These are phyloP conservation scores for Arachnopeziza araneosa DNA, from an alignment of 2,329 filamentous ascomycete genomes.

Conservation along the genomic window DNA sequence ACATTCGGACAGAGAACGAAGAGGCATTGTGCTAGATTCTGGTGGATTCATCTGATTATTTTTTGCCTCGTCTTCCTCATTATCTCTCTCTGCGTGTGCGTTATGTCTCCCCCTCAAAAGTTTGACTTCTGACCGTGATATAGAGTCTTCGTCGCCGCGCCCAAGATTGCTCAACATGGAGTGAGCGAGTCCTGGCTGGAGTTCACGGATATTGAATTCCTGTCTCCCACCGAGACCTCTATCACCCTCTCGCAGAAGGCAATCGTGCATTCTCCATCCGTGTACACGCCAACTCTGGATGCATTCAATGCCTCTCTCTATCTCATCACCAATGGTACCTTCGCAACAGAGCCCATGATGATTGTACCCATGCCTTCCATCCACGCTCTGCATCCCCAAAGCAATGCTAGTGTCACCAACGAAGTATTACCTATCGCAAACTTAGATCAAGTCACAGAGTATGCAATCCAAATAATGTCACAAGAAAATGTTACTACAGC, in stretches of 20 bases:
- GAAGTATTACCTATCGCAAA: constrained; percentile 40
- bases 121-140: background rate
- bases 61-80: constrained; percentile 47
- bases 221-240: constrained; percentile 41
- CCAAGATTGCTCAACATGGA: constrained; percentile 48
- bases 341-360: constrained; percentile 21
- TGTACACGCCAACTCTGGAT: constrained; percentile 49
- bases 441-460: constrained; percentile 42
- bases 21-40: constrained; percentile 36
- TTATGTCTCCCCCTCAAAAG: constrained; percentile 6
- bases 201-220: constrained; percentile 45
- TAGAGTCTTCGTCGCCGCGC: background rate
- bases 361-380: constrained; percentile 26
- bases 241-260: constrained; percentile 44
- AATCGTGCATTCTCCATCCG: constrained; percentile 41
- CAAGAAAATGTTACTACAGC: constrained; percentile 44
- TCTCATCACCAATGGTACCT: constrained; percentile 35
- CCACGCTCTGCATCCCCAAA: constrained; percentile 25
- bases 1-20: constrained; percentile 22
- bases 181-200: constrained; percentile 47
- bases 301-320: constrained; percentile 47
- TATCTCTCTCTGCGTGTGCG: constrained; percentile 51
- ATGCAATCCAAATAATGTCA: constrained; percentile 41
- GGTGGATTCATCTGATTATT: constrained; percentile 48
- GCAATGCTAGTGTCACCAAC: constrained; percentile 40